Evolutionary conservation across 129 eudicot species (phyloP).

Genomic region (Apium graveolens): DNA sequence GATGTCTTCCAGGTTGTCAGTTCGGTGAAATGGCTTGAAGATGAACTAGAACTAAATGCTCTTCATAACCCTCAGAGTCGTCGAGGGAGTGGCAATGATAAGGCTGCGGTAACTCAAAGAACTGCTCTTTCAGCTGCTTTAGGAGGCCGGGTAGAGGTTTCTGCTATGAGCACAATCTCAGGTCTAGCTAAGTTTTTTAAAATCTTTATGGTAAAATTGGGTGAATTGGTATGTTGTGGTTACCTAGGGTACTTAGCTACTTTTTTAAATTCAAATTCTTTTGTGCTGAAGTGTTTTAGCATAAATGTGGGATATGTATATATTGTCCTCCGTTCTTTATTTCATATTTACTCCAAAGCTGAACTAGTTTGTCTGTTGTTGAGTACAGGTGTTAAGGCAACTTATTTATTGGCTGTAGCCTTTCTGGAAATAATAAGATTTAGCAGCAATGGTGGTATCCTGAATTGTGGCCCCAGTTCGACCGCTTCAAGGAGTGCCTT

Average conservation of each 20-base stretch:
- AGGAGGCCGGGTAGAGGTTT: constrained; percentile 91
- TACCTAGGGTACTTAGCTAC: neutral
- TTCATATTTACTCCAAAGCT: neutral
- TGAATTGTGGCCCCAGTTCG: constrained; percentile 57
- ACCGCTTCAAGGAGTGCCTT: constrained; percentile 90
- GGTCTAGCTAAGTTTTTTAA: constrained; percentile 29
- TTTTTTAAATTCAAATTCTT: neutral
- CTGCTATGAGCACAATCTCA: constrained; percentile 92
- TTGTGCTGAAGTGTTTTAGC: constrained; percentile 6
- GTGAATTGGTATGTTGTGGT: neutral
- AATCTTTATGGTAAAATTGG: neutral
- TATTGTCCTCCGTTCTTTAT: neutral
- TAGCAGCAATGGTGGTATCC: constrained; percentile 99
- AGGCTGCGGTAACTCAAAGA: constrained; percentile 89
- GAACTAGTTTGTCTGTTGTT: constrained; percentile 13
- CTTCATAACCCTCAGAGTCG: constrained; percentile 99
- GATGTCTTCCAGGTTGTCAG: constrained; percentile 69
- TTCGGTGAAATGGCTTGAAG: constrained; percentile 99
- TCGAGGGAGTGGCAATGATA: constrained; percentile 91
- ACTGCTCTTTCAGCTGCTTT: constrained; percentile 95
- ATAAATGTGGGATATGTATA: neutral
- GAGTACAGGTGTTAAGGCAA: constrained; percentile 92
- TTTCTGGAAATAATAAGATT: constrained; percentile 88
- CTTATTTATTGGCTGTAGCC: constrained; percentile 93
- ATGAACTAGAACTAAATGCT: constrained; percentile 97